Percentiles rank a stretch among this genome's conserved stretches.
Evolutionary conservation across 495 filamentous ascomycete genomes (phyloP).

Genomic region (Pyrenula massariospora): DNA sequence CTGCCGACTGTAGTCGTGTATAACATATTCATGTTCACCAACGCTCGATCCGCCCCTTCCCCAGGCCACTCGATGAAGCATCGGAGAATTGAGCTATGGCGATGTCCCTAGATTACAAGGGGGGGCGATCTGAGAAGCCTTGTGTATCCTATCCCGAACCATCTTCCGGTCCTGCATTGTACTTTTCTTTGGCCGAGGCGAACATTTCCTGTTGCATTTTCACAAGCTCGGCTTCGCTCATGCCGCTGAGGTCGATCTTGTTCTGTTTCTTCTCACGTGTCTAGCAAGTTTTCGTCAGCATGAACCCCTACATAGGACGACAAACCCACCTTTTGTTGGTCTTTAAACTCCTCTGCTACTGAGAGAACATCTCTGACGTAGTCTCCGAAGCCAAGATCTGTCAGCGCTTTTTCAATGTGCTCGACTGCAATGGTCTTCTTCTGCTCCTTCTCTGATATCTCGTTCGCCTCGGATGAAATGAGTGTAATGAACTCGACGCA

Average conservation of each 20-base stretch:
- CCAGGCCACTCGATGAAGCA: neutral
- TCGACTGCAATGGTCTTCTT: slow-evolving; percentile 98
- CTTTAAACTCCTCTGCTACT: slow-evolving; percentile 83
- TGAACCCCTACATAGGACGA: neutral
- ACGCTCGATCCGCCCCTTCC: neutral
- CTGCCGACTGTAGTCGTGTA: neutral
- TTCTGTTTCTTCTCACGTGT: slow-evolving; percentile 91
- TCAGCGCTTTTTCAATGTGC: slow-evolving; percentile 86
- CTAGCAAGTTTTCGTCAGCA: slow-evolving; percentile 30
- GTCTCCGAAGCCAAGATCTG: slow-evolving; percentile 80
- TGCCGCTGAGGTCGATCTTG: slow-evolving; percentile 87
- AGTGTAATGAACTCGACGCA: slow-evolving; percentile 99
- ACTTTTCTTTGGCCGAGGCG: slow-evolving; percentile 66
- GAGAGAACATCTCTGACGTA: slow-evolving; percentile 79
- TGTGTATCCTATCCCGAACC: neutral
- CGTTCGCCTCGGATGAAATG: slow-evolving; percentile 93
- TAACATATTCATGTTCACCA: neutral
- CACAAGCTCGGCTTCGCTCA: slow-evolving; percentile 80
- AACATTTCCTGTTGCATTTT: slow-evolving; percentile 87
- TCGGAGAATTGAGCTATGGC: neutral
- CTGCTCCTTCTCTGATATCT: slow-evolving; percentile 93
- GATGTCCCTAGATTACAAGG: neutral
- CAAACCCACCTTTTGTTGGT: slow-evolving; percentile 67
- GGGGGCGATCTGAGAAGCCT: neutral
- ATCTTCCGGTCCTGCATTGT: slow-evolving; percentile 38